A percentile compares a stretch with the other conserved stretches of the same genome.
Conservation (phyloP, 768 basidiomycete genomes). For the Suillus fuscotomentosus region DNA sequence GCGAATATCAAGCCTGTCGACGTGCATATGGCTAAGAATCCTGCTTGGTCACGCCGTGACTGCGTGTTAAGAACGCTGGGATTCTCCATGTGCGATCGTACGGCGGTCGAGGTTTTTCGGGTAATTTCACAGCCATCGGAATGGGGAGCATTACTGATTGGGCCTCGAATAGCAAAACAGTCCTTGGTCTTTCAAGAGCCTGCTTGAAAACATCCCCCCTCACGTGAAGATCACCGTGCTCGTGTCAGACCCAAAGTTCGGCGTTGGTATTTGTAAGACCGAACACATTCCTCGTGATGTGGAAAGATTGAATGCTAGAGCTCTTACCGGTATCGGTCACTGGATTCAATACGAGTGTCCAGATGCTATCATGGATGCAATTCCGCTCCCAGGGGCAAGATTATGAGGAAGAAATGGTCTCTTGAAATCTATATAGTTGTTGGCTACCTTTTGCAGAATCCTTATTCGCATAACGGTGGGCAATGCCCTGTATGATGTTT, state of each 20-base stretch:
- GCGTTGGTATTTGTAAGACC: background rate
- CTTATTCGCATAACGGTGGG: background rate
- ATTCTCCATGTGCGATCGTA: constrained; percentile 6
- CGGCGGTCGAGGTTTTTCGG: background rate
- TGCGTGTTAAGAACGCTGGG: constrained; percentile 11
- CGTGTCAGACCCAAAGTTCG: constrained; percentile 17
- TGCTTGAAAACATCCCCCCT: background rate
- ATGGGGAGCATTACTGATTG: background rate
- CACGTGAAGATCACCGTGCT: constrained; percentile 16
- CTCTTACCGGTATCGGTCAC: constrained; percentile 19
- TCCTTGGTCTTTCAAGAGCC: constrained; percentile 17
- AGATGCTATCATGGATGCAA: constrained; percentile 15
- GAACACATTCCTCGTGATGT: constrained; percentile 13
- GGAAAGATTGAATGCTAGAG: background rate
- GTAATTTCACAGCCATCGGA: background rate
- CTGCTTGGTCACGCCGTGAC: constrained; percentile 18
- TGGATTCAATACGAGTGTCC: constrained; percentile 29
- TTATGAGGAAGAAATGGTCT: background rate
- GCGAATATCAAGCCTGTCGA: constrained; percentile 3
- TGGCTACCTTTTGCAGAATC: background rate
- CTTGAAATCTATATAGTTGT: background rate
- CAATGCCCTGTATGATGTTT: background rate
- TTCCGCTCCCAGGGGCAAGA: background rate
- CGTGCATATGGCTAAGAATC: constrained; percentile 9
- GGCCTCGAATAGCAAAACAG: constrained; percentile 8